A percentile compares a stretch with the other conserved stretches of the same genome.
phyloP scores from a whole-genome alignment of 1,139 yeast genomes.

The Lodderomyces beijingensis region DNA sequence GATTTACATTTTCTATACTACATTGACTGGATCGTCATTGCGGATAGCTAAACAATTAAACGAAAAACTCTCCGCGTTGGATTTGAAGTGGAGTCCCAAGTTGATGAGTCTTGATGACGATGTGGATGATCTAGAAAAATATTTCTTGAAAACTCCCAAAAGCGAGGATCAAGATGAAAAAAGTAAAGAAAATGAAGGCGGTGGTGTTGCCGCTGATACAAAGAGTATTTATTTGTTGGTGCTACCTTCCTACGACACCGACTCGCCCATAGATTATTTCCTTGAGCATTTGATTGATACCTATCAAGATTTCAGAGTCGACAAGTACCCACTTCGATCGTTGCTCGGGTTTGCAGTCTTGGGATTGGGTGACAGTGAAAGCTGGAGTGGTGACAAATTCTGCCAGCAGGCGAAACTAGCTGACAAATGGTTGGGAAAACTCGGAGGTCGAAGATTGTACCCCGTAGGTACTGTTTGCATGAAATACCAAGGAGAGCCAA shows the following conservation, averaged over 20 bases:
- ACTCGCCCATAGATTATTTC: conserved; percentile 86
- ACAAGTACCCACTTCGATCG: conserved; percentile 66
- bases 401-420: conserved; percentile 81
- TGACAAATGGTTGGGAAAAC: conserved; percentile 71
- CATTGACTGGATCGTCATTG: conserved; percentile 79
- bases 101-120: conserved; percentile 73
- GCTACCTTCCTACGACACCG: conserved; percentile 88
- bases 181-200: not conserved
- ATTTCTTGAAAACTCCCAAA: conserved; percentile 62
- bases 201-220: conserved; percentile 7
- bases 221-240: conserved; percentile 66
- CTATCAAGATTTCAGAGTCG: conserved; percentile 79
- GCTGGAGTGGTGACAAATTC: conserved; percentile 73
- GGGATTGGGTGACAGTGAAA: conserved; percentile 84
- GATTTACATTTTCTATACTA: conserved; percentile 70
- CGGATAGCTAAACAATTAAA: conserved; percentile 55
- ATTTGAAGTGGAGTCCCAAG: conserved; percentile 43
- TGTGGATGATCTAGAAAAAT: conserved; percentile 79
- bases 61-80: conserved; percentile 30
- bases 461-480: conserved; percentile 86
- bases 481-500: conserved; percentile 62
- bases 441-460: conserved; percentile 80
- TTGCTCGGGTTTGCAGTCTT: conserved; percentile 79
- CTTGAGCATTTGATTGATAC: conserved; percentile 78
- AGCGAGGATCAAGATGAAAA: not conserved